phyloP scores from a whole-genome alignment of 192 early-diverging fungal species.

The Podila minutissima region DNA sequence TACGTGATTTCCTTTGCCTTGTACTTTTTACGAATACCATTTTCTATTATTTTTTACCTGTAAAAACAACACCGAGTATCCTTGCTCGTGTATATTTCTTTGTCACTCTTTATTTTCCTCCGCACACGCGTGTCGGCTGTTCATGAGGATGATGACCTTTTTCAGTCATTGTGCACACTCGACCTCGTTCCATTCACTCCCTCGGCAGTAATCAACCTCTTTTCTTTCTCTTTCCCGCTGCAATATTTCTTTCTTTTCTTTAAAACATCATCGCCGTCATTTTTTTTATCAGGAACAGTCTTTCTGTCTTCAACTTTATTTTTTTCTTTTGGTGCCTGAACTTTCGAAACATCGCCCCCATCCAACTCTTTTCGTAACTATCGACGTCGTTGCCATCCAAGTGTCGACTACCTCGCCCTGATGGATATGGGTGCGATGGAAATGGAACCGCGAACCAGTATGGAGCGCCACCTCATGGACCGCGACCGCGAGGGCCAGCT shows the following conservation, averaged over 20 bases:
- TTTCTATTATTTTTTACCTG: not conserved
- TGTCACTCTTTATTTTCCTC: not conserved
- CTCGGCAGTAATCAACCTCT: not conserved
- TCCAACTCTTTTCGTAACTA: not conserved
- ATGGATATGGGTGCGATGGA: conserved; percentile 24
- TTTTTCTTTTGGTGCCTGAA: no score
- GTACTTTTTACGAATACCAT: not conserved
- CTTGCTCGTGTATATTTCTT: no score
- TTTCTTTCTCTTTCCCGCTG: not conserved
- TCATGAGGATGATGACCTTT: no score
- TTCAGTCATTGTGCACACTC: no score
- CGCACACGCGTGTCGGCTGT: not conserved
- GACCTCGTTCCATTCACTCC: not conserved
- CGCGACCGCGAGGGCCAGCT: conserved; percentile 45
- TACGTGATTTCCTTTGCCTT: not conserved
- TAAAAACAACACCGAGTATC: not conserved
- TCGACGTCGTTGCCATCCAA: not conserved
- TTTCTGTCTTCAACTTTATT: no score
- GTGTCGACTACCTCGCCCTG: not conserved
- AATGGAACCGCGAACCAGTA: conserved; percentile 30
- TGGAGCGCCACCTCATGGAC: conserved; percentile 49
- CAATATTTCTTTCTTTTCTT: no score
- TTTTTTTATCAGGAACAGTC: no score
- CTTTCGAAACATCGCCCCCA: not conserved
- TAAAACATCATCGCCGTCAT: no score